Evolutionary conservation across 441 rosid species (phyloP), one percentile per base, ranked within the genome.

Genomic region (Jatropha podagrica): DNA sequence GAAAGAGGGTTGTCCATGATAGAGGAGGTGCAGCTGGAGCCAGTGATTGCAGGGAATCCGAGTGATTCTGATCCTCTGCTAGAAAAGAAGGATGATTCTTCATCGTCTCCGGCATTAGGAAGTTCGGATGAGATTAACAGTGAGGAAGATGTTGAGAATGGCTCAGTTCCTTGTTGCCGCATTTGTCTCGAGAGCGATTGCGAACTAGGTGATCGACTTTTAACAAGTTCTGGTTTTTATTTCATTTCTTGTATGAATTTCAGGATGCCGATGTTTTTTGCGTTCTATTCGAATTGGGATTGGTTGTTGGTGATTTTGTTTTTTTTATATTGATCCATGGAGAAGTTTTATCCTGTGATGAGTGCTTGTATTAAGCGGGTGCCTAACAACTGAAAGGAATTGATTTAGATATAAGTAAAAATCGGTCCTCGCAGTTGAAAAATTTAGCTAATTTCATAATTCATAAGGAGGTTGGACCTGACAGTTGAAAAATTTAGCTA

Each of bases 131-230:
- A 92, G 91, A 90, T 92, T 74, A 78, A 76, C 52, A 79, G 54
- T 51, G 74, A 66, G 42, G 96, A 86, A 18, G 97, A 93, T 84
- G 52, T 90, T 18, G 99, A 93, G 82, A 87, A 80, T 46, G 95
- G 78, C 38, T 89, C 93, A 32, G 73, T 85, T 80, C 94, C 97
- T 69, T 82, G 91, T 73, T 95, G 99, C 71, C 97, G 99, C 72
- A 95, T 95, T 75, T 95, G 99, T 80, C 91, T 95, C 7, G 99
- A 95, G 84, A 81, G 86, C 79, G 99, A 93, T 67, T 83, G 92
- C 58, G 96, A 95, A 74, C 78, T 84, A 74, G 96, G 96, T 88
- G 68, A 69, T 49, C 56, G 18, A 56, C 14, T 60, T 37, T 68
- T 65, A 12, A 5, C 32, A 61, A 32, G 20, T 61, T 23, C 18